These are phyloP conservation scores for Penicillium sumatraense DNA, from an alignment of 2,329 filamentous ascomycete genomes.

Conservation along the genomic window DNA sequence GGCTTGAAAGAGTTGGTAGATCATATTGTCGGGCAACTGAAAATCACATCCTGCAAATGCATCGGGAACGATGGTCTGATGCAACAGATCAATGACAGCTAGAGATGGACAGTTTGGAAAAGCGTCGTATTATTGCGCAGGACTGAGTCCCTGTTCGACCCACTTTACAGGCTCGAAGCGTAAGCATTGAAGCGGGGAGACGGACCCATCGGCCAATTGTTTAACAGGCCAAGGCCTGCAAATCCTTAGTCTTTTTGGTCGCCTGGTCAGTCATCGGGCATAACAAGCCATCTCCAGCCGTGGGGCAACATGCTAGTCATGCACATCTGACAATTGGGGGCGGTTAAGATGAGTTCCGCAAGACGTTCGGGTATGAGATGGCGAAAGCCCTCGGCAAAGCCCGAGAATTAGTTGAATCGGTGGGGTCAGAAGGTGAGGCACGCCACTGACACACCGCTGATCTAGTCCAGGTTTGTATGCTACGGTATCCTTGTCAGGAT, in stretches of 20 bases:
- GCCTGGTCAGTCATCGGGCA: background rate
- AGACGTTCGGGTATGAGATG: background rate
- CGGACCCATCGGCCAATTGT: background rate
- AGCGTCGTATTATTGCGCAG: background rate
- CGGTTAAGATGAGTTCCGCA: background rate
- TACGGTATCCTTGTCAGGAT: background rate
- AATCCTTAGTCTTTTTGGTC: background rate
- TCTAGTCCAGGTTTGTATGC: background rate
- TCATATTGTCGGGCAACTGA: background rate
- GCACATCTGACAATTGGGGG: background rate
- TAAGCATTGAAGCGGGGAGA: conserved; percentile 1
- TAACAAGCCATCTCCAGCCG: background rate
- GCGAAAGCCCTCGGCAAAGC: background rate
- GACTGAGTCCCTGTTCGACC: background rate
- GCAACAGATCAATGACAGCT: background rate
- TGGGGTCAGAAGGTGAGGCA: background rate
- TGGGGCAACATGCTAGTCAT: background rate
- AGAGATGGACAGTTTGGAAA: background rate
- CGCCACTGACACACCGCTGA: background rate
- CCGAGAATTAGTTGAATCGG: background rate
- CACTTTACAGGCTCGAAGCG: conserved; percentile 4
- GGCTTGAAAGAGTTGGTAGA: background rate
- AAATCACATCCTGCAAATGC: background rate
- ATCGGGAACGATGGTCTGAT: background rate
- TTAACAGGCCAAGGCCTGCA: background rate